Evolutionary conservation across 441 rosid species (phyloP), one percentile per base, ranked within the genome.

Genomic region (Gossypium aridum): DNA sequence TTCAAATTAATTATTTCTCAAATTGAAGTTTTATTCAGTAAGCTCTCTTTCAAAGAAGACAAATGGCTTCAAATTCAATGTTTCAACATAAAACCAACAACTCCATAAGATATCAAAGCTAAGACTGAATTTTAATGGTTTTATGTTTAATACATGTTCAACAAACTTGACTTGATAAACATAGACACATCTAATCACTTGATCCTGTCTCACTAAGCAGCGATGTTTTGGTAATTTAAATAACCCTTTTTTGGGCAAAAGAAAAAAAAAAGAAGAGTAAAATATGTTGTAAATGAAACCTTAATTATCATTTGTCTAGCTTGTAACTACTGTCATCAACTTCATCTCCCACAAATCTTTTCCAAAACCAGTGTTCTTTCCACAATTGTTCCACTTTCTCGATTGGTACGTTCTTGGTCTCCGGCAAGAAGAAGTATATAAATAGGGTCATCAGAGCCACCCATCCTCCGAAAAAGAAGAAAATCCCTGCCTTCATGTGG

Each of bases 301-400:
- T 23, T 22, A 10, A 56, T 9, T 20, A 10, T 59, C 64, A 59
- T 59, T 59, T 23, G 64, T 25, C 64, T 59, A 59, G 8, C 64
- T 23, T 13, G 64, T 59, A 59, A 59, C 12, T 23, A 12, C 13
- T 23, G 34, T 59, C 17, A 4, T 59, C 64, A 4, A 23, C 34
- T 12, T 59, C 3, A 12, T 59, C 64, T 23, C 17, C 34, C 8
- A 78, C 75, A 53, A 80, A 47, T 9, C 69, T 77, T 82, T 64
- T 84, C 93, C 93, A 89, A 70, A 85, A 86, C 89, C 91, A 87
- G 69, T 87, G 89, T 72, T 82, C 74, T 61, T 76, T 77, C 93
- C 93, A 89, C 73, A 89, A 82, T 70, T 72, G 79, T 14, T 74
- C 82, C 82, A 89, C 83, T 61, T 86, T 75, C 73, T 87, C 93